Evolutionary conservation across 257 asterid species (phyloP), one percentile per base, ranked within the genome.

Genomic region (Solanum neorickii): DNA sequence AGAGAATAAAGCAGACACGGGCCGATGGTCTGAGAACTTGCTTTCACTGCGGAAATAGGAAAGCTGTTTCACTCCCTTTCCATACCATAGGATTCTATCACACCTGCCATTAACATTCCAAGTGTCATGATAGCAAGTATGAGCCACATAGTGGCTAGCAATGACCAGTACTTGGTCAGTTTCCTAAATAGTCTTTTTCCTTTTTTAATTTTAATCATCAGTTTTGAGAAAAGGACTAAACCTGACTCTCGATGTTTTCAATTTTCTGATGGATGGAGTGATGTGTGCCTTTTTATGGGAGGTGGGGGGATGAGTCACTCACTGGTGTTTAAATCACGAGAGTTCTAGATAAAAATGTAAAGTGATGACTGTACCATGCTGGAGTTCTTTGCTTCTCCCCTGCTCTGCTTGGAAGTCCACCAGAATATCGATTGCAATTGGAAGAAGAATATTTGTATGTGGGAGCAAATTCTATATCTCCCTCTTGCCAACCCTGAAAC

Each of bases 381-480:
- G 99, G 99, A 89, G 99, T 96, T 90, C 99, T 93, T 88, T 94
- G 98, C 92, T 96, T 96, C 92, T 96, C 98, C 76, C 99, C 97
- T 31, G 92, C 91, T 91, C 93, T 92, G 90, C 83, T 90, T 46
- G 94, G 97, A 82, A 93, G 59, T 86, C 96, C 99, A 80, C 99
- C 98, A 4, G 98, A 95, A 90, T 95, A 96, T 86, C 96, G 90
- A 87, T 96, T 93, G 92, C 92, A 72, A 88, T 94, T 95, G 88
- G 92, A 91, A 83, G 97, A 87, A 86, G 99, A 92, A 87, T 95
- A 96, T 90, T 96, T 96, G 86, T 96, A 96, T 31, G 98, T 96
- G 6, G 99, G 98, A 56, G 99, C 98, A 77, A 96, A 96, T 86
- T 93, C 94, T 89, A 95, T 94, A 89, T 93, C 91, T 74, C 99